These are phyloP conservation scores for Penicillium arizonense DNA, from an alignment of 495 filamentous ascomycete genomes.

Conservation along the genomic window DNA sequence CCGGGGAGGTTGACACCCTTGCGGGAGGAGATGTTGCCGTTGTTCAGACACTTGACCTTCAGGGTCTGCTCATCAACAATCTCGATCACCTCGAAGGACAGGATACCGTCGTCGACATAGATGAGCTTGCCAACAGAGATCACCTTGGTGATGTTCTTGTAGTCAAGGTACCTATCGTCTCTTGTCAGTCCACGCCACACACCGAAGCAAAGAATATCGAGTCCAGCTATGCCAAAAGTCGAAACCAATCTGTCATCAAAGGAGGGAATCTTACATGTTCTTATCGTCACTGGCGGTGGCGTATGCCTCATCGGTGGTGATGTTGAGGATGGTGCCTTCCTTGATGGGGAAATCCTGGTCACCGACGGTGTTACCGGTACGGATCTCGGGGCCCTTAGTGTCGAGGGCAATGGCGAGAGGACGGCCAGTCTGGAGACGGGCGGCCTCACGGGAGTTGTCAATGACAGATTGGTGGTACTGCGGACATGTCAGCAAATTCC, in stretches of 20 bases:
- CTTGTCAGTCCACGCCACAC: constrained; percentile 12
- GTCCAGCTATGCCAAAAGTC: neutral
- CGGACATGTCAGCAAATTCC: constrained; percentile 11
- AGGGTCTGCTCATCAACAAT: constrained; percentile 87
- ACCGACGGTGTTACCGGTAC: constrained; percentile 85
- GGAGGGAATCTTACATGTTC: constrained; percentile 74
- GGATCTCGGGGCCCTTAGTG: constrained; percentile 98
- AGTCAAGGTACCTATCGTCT: constrained; percentile 83
- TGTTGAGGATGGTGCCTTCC: constrained; percentile 79
- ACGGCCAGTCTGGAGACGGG: constrained; percentile 69
- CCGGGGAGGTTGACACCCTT: constrained; percentile 99
- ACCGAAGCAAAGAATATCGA: neutral
- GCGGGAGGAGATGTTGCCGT: constrained; percentile 95
- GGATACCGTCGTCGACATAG: constrained; percentile 97
- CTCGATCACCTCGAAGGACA: constrained; percentile 89
- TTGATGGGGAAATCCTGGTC: constrained; percentile 87
- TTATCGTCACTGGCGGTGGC: constrained; percentile 76
- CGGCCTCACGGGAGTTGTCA: constrained; percentile 86
- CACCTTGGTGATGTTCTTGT: constrained; percentile 99
- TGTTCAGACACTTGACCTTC: constrained; percentile 82
- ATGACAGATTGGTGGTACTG: constrained; percentile 94
- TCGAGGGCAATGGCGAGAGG: constrained; percentile 96
- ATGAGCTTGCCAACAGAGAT: constrained; percentile 90
- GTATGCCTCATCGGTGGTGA: constrained; percentile 97
- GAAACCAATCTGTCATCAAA: neutral